These are phyloP conservation scores for Rhodosporidiobolus sp. DNA, from an alignment of 768 basidiomycete genomes.

Conservation along the genomic window DNA sequence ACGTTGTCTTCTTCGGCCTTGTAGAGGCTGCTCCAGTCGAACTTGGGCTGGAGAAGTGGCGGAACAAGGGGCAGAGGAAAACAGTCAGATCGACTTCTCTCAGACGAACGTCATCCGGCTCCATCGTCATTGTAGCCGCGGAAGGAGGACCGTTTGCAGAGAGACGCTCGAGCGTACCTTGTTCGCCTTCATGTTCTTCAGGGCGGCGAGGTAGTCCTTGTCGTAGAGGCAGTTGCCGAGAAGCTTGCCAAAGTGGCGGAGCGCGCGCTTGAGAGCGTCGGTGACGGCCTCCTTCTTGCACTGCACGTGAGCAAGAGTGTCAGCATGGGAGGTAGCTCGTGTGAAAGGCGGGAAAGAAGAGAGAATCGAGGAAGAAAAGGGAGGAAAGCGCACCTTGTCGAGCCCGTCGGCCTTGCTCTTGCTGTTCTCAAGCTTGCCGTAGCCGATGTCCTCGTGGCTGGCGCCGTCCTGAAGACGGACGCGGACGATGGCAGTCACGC, in stretches of 20 bases:
- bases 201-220: constrained; percentile 77
- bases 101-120: background rate
- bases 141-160: too few species aligned
- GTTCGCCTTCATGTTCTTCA: constrained; percentile 79
- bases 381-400: constrained; percentile 68
- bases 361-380: background rate
- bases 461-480: constrained; percentile 84
- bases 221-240: constrained; percentile 98
- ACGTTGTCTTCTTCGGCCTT: constrained; percentile 20
- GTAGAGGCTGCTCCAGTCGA: constrained; percentile 40
- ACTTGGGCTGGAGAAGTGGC: constrained; percentile 40
- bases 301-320: constrained; percentile 52
- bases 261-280: constrained; percentile 83
- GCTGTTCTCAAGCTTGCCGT: constrained; percentile 78
- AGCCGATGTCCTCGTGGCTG: constrained; percentile 91
- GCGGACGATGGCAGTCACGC: constrained; percentile 77
- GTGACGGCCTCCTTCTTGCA: constrained; percentile 98
- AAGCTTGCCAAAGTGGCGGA: constrained; percentile 89
- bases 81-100: background rate
- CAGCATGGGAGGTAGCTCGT: background rate
- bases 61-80: background rate
- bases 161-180: constrained; percentile 54
- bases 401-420: constrained; percentile 79
- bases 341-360: background rate
- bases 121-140: background rate